Base-by-base conservation (phyloP, 2,329 filamentous ascomycete genomes). In the Atkinsonella hypoxylon region DNA sequence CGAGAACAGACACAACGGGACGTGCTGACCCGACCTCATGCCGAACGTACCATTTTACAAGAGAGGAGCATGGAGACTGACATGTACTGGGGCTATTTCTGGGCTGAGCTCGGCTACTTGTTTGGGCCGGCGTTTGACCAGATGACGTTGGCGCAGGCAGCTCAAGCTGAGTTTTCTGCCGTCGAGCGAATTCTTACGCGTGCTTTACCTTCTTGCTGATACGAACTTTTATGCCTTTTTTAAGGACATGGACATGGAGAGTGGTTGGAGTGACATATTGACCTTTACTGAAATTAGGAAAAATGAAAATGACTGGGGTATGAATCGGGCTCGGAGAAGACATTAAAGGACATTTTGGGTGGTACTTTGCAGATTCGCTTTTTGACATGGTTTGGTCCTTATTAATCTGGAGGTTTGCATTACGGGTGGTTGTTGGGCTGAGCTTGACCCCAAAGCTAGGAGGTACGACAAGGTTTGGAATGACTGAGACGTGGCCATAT, bases 61-160 rank as follows among this genome's bases (percentile, higher is more conserved):
- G 59, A 62, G 20, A 57, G 58, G 22, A 59, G 61, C 22, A 41
- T 51, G 13, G 48, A 62, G 20, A 72, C 70, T 0, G 67, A 71
- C 53, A 61, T 64, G 45, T 72, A 77, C 62, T 77, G 77, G 65
- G 75, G 78, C 13, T 77, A 71, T 60, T 72, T 77, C 57, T 77
- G 72, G 67, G 64, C 68, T 31, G 73, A 78, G 58, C 57, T 76
- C 18, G 61, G 64, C 36, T 70, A 72, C 51, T 67, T 65, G 4
- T 54, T 58, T 20, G 72, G 74, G 1, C 58, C 57, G 1, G 58
- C 53, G 0, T 75, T 77, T 51, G 76, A 78, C 53, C 55, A 64
- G 22, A 65, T 77, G 66, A 75, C 72, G 6, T 67, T 82, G 2
- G 64, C 67, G 1, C 59, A 74, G 39, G 68, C 71, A 11, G 73